Percentiles rank a stretch among this genome's conserved stretches.
Evolutionary conservation across 208 protist species (phyloP).

Genomic region (Naegleria fowleri): DNA sequence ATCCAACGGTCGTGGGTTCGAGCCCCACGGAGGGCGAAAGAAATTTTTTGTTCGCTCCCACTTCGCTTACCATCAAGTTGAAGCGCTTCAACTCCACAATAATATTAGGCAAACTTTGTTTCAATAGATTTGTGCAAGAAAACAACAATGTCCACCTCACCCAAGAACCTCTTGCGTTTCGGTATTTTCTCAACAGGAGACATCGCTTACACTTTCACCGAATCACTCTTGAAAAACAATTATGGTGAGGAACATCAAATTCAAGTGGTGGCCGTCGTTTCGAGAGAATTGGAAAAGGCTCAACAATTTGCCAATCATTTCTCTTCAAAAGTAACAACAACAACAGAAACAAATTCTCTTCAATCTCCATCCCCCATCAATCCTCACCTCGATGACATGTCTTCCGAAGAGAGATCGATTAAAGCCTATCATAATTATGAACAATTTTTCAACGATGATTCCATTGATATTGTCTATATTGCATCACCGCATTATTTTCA

Average conservation of each 20-base stretch:
- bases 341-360: too few relatives aligned
- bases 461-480: conserved; percentile 23
- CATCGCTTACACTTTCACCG: background rate
- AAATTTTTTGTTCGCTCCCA: too few relatives aligned
- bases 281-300: background rate
- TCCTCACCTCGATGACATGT: too few relatives aligned
- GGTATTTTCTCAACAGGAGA: background rate
- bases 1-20: conserved; percentile 64
- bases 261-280: background rate
- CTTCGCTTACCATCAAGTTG: too few relatives aligned
- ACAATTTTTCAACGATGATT: background rate
- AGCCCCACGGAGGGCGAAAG: background rate
- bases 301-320: background rate
- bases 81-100: too few relatives aligned
- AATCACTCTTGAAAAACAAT: background rate
- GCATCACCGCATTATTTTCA: conserved; percentile 18
- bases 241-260: background rate
- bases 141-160: too few relatives aligned
- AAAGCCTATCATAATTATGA: conserved; percentile 17
- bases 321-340: too few relatives aligned
- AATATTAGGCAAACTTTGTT: too few relatives aligned
- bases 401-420: too few relatives aligned
- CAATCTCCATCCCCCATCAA: too few relatives aligned
- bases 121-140: too few relatives aligned
- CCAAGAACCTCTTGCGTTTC: background rate